Conservation (phyloP, 2,329 filamentous ascomycete species). For the Aspergillus tamarii region DNA sequence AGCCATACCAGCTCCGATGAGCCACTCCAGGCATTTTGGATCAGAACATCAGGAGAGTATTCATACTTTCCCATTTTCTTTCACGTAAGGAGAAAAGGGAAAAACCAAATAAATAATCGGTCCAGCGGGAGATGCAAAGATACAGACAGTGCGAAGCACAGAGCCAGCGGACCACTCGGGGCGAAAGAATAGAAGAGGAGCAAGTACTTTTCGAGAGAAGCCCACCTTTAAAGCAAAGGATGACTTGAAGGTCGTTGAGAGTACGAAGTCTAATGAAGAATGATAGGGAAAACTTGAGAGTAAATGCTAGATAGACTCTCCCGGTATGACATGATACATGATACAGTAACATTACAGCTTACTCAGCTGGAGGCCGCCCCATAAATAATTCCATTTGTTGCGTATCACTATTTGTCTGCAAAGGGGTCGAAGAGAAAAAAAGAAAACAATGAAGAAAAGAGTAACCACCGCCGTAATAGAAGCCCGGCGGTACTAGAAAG, state of each 20-base stretch:
- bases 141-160: not conserved
- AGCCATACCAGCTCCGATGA: constrained; percentile 28
- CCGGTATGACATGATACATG: not conserved
- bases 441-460: not conserved
- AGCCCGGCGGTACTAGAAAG: not conserved
- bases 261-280: not conserved
- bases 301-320: not conserved
- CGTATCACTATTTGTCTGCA: no score
- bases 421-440: not conserved
- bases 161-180: not conserved
- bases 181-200: not conserved
- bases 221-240: not conserved
- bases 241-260: not conserved
- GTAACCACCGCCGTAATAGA: not conserved
- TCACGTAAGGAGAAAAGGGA: not conserved
- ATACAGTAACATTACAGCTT: constrained; percentile 13
- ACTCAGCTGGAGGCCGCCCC: constrained; percentile 2
- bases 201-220: not conserved
- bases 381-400: no score
- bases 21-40: constrained; percentile 26
- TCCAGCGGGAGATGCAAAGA: not conserved
- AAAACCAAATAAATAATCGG: not conserved
- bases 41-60: constrained; percentile 20
- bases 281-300: not conserved
- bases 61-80: constrained; percentile 19